Base-by-base conservation (phyloP, 139 green algal genomes). In the Tetradesmus lagerheimii region DNA sequence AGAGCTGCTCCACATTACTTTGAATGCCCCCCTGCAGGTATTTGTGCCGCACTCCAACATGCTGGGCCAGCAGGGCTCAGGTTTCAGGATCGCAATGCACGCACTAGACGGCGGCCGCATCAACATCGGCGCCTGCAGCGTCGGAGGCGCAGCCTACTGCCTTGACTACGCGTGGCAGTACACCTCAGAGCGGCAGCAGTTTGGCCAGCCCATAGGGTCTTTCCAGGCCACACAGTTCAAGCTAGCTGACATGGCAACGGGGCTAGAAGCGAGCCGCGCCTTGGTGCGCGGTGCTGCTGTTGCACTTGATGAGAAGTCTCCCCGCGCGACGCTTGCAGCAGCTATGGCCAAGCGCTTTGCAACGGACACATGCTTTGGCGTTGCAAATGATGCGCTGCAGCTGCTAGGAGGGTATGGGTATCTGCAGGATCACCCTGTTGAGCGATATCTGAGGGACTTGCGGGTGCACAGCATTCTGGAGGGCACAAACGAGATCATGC, bases 291-390 rank as follows among this genome's bases (percentile, higher is more conserved):
- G 64, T 0, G 96, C 96, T 25, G 96, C 96, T 8, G 57, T 82
- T 2, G 84, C 94, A 0, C 67, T 98, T 35, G 96, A 98, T 85
- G 67, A 43, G 50, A 18, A 83, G 67, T 87, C 85, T 1, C 4
- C 41, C 0, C 77, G 86, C 1, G 94, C 93, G 37, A 97, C 95
- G 8, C 74, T 96, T 47, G 92, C 94, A 14, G 92, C 93, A 37
- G 96, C 96, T 16, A 98, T 98, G 96, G 96, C 96, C 25, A 98
- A 98, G 89, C 91, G 95, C 0, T 96, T 96, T 93, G 96, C 95
- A 16, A 98, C 96, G 6, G 96, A 98, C 64, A 82, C 91, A 3
- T 98, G 96, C 91, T 97, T 95, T 84, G 76, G 92, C 0, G 89
- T 97, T 0, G 91, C 93, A 15, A 96, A 98, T 79, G 83, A 92